phyloP scores from a whole-genome alignment of 2,329 filamentous ascomycete genomes.

The Daldinia sp. region DNA sequence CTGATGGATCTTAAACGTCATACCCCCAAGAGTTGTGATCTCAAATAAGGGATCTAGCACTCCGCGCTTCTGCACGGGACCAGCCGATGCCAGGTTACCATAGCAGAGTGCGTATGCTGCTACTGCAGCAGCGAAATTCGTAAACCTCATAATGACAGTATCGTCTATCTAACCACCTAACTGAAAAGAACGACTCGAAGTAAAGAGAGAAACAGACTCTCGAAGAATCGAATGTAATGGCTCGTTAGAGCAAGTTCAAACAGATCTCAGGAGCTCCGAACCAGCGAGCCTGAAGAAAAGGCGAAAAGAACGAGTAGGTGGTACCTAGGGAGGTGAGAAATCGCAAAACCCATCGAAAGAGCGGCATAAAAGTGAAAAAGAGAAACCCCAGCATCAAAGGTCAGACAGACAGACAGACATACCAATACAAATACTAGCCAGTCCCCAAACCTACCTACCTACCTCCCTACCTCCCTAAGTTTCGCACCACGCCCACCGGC shows the following conservation, averaged over 20 bases:
- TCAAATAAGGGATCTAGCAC: conserved; percentile 22
- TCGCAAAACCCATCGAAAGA: conserved; percentile 31
- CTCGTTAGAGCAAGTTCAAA: conserved; percentile 13
- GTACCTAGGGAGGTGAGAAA: conserved; percentile 11
- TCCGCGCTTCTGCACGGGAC: conserved; percentile 43
- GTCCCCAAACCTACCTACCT: background rate
- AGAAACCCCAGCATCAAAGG: conserved; percentile 11
- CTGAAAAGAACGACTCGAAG: conserved; percentile 6
- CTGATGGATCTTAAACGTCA: conserved; percentile 52
- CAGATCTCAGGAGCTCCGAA: conserved; percentile 29
- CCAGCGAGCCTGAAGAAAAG: conserved; percentile 27
- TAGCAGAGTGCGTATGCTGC: conserved; percentile 47
- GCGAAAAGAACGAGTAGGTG: conserved; percentile 13
- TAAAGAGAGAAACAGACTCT: conserved; percentile 12
- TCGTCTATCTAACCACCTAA: background rate
- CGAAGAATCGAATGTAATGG: conserved; percentile 8
- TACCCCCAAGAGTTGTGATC: conserved; percentile 50
- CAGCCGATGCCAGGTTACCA: conserved; percentile 42
- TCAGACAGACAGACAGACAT: background rate
- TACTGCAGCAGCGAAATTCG: conserved; percentile 46
- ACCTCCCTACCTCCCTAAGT: too few relatives aligned
- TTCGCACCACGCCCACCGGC: conserved; percentile 1
- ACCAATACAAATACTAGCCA: conserved; percentile 4
- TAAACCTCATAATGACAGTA: conserved; percentile 47
- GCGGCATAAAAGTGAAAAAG: conserved; percentile 20